Evolutionary conservation across 345 rosid genomes (phyloP), one percentile per base, ranked within the genome.

Genomic region (Heritiera littoralis): DNA sequence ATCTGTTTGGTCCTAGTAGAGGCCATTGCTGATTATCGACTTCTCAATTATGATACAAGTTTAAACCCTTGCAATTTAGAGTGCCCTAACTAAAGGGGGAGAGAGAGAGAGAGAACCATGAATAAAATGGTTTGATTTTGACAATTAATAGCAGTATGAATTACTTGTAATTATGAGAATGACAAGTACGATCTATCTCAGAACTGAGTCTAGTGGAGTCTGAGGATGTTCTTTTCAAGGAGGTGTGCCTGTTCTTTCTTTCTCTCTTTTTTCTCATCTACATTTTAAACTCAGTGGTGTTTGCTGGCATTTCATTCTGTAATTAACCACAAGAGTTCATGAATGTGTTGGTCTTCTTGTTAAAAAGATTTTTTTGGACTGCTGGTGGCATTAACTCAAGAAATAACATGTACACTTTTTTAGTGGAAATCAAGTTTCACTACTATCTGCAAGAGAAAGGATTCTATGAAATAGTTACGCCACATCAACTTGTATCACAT

Each of bases 211-310:
- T 90, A 38, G 99, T 93, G 90, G 97, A 96, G 84, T 93, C 97
- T 12, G 99, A 96, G 84, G 99, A 96, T 81, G 97, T 96, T 83
- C 96, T 96, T 71, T 96, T 96, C 81, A 96, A 96, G 89, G 99
- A 96, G 99, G 99, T 92, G 15, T 32, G 80, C 45, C 3, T 3
- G 1, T 3, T 35, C 38, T 35, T 3, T 35, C 38, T 35, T 78
- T 40, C 41, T 40, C 41, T 40, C 41, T 40, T 30, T 2, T 48
- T 75, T 43, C 3, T 35, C 38, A 76, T 30, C 45, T 71, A 12
- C 28, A 18, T 58, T 75, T 73, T 55, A 54, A 18, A 40, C 54
- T 65, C 12, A 1, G 5, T 12, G 54, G 46, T 4, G n/a, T 43
- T 40, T 58, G 5, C 38, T 75, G 35, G 52, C 48, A 20, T 20